Percentiles rank a stretch among this genome's conserved stretches.
Conservation (phyloP, 345 rosid genomes). For the Tarenaya hassleriana region DNA sequence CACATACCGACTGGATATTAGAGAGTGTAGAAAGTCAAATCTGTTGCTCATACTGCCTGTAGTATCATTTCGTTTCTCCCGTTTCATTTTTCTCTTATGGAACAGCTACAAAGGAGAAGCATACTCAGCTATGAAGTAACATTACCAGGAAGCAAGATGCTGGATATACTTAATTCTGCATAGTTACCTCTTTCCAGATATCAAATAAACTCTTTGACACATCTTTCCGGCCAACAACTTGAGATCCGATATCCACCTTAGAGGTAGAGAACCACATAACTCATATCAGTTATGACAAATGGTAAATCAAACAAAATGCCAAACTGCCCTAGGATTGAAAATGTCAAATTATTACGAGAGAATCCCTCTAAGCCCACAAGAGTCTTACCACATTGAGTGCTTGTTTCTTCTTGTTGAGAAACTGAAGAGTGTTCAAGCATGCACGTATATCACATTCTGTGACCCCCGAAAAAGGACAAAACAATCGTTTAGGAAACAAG, state of each 20-base stretch:
- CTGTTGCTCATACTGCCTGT: constrained; percentile 37
- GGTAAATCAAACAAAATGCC: background rate
- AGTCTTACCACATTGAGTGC: constrained; percentile 68
- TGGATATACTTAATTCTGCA: background rate
- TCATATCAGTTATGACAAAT: constrained; percentile 4
- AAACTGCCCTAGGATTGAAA: constrained; percentile 1
- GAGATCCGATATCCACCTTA: constrained; percentile 78
- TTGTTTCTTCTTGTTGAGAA: constrained; percentile 86
- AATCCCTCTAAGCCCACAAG: constrained; percentile 9
- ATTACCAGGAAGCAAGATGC: constrained; percentile 1
- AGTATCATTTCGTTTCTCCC: constrained; percentile 31
- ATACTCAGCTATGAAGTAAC: constrained; percentile 19
- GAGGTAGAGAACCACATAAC: constrained; percentile 25
- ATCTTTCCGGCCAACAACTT: constrained; percentile 90
- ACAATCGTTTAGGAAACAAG: constrained; percentile 8
- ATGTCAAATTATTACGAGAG: background rate
- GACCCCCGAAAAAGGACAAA: constrained; percentile 21
- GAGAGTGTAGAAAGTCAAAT: constrained; percentile 55
- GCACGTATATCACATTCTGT: constrained; percentile 93
- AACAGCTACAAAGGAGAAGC: constrained; percentile 49
- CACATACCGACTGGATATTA: constrained; percentile 63
- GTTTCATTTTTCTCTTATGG: constrained; percentile 63
- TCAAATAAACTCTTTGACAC: constrained; percentile 76
- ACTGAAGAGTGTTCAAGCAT: constrained; percentile 94
- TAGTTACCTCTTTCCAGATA: constrained; percentile 89